Evolutionary conservation across 1,284 basidiomycete genomes (phyloP).

Genomic region (Erythrobasidium hasegawianum): DNA sequence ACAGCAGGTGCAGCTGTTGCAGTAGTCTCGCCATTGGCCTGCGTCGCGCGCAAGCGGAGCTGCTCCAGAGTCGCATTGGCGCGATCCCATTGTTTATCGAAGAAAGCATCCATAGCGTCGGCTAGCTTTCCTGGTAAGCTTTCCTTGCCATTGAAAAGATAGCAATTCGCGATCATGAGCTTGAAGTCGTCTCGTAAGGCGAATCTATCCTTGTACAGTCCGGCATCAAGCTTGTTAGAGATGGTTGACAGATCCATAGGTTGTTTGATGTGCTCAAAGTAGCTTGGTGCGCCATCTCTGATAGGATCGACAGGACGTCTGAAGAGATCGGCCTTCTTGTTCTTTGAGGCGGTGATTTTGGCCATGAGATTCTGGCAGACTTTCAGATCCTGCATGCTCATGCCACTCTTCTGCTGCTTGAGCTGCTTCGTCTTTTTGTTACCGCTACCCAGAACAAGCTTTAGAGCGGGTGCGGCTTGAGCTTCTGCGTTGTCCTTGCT

Average conservation of each 20-base stretch:
- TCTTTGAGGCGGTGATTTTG: constrained; percentile 61
- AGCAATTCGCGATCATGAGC: constrained; percentile 83
- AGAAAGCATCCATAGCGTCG: constrained; percentile 70
- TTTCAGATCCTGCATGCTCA: constrained; percentile 73
- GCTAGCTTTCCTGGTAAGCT: constrained; percentile 64
- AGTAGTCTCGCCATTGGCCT: constrained; percentile 7
- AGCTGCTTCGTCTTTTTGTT: constrained; percentile 51
- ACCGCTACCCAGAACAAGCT: constrained; percentile 47
- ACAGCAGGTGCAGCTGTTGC: constrained; percentile 12
- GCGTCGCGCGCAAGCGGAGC: constrained; percentile 42
- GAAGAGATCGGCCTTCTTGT: constrained; percentile 70
- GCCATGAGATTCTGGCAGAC: constrained; percentile 75
- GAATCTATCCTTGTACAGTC: constrained; percentile 73
- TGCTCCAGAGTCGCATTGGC: constrained; percentile 69
- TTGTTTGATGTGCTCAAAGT: constrained; percentile 76
- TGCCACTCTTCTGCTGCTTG: constrained; percentile 73
- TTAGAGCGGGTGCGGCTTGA: constrained; percentile 40
- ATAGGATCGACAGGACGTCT: constrained; percentile 68
- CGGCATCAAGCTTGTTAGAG: constrained; percentile 77
- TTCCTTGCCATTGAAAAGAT: constrained; percentile 66
- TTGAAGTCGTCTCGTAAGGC: constrained; percentile 82
- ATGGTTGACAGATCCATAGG: constrained; percentile 96
- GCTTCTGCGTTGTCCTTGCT: background rate
- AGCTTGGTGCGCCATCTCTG: constrained; percentile 35
- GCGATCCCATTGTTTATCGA: constrained; percentile 70